Base-by-base conservation (phyloP, 495 filamentous ascomycete species). In the Xylaria curta region DNA sequence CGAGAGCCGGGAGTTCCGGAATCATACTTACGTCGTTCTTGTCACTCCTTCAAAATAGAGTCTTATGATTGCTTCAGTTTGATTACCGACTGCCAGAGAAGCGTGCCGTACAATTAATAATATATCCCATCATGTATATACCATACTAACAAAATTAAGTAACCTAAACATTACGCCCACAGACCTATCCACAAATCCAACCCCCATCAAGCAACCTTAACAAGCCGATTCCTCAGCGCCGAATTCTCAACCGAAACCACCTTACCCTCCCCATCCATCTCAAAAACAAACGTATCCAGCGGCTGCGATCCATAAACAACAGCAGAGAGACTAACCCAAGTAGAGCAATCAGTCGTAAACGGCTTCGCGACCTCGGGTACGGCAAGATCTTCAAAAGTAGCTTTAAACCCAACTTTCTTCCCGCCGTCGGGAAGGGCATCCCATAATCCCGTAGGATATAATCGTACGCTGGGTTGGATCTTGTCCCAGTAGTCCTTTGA, bases 221-320 rank as follows among this genome's bases (percentile, higher is more conserved):
- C 73, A 73, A 82, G 70, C 72, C 71, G 61, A 53, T 80, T 76
- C 69, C 83, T 79, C 62, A 84, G 68, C 15, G 76, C 80, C 26
- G 75, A 77, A 75, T 82, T 84, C 73, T 82, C 81, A 42, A 83
- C 76, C 36, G 72, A 77, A 47, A 40, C 74, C 10, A 83, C 82
- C 36, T 70, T 73, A 17, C 83, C 81, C 17, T 74, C 68, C 53
- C n/a, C 36, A 58, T 78, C 78, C 13, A 85, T 26, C 26, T 83
- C 80, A 73, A 85, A 84, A 36, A 86, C 75, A 65, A 84, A 85
- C 74, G 81, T 74, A 71, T 85, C 83, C 58, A 81, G 62, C 46
- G 81, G 82, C 71, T 73, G 70, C 8, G 73, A 77, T 7, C 76
- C 82, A 51, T 84, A 84, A 54, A 79, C 79, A 19, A 80, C 76